phyloP scores from a whole-genome alignment of 2,329 filamentous ascomycete species.

The Coleophoma eucalyptorum region DNA sequence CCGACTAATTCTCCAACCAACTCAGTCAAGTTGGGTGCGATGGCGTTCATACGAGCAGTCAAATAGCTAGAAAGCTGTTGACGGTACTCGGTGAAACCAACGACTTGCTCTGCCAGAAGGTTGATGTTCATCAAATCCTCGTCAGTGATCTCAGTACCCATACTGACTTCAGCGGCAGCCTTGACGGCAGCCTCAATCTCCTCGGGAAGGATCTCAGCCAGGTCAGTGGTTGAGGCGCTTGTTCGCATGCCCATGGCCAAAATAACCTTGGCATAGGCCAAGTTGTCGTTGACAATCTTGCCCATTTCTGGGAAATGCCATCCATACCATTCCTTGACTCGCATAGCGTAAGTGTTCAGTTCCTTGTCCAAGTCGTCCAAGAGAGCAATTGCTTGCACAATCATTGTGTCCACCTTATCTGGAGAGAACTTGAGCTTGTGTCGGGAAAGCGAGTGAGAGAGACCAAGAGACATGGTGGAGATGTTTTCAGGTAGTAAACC shows the following conservation, averaged over 20 bases:
- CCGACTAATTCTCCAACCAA: constrained; percentile 92
- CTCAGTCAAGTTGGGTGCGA: constrained; percentile 91
- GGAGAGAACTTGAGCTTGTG: constrained; percentile 99
- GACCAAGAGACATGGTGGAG: constrained; percentile 90
- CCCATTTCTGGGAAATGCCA: constrained; percentile 99
- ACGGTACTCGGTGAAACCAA: constrained; percentile 88
- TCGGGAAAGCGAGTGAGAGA: constrained; percentile 92
- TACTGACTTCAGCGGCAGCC: constrained; percentile 90
- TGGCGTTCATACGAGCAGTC: constrained; percentile 89
- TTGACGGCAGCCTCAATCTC: constrained; percentile 92
- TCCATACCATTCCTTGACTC: constrained; percentile 99
- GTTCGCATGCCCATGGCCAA: constrained; percentile 85
- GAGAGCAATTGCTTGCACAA: constrained; percentile 92
- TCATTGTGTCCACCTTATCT: constrained; percentile 99
- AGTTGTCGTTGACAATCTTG: constrained; percentile 95
- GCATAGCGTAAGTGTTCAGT: constrained; percentile 97
- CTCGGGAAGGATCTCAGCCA: constrained; percentile 89
- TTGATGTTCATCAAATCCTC: constrained; percentile 93
- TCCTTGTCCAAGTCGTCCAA: constrained; percentile 98
- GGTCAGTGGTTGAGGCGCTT: constrained; percentile 71
- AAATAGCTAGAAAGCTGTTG: constrained; percentile 85
- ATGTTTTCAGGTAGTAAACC: constrained; percentile 82
- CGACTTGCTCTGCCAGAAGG: constrained; percentile 87
- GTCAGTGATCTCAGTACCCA: constrained; percentile 95
- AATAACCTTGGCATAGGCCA: constrained; percentile 88